Evolutionary conservation across 2,329 filamentous ascomycete species (phyloP), one percentile per base, ranked within the genome.

Genomic region (Catunica adiposa): DNA sequence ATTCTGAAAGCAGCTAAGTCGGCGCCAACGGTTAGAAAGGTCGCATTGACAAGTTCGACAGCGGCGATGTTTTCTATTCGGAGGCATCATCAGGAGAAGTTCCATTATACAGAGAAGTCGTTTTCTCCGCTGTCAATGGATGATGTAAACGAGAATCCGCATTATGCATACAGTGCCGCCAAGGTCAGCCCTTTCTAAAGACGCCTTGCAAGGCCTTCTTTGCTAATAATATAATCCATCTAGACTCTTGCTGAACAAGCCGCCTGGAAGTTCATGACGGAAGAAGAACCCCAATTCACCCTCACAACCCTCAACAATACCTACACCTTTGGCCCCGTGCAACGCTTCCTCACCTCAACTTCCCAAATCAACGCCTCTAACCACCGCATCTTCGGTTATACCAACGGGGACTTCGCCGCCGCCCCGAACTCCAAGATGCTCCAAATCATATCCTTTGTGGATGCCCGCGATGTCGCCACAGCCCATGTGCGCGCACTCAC

Each of bases 231-330:
- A 20, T 23, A 20, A 5, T 34, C 29, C 29, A 44, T n/a, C 20
- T n/a, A 58, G 57, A 77, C 75, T 1, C 82, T 87, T 59, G 81
- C 80, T 0, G 82, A 86, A 63, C 76, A 73, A 58, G 78, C 81
- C 1, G 79, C 80, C 1, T 86, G 82, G 83, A 71, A 77, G 1
- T 66, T 61, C 58, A 54, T 63, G 29, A 38, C 55, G 1, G 52
- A 52, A 22, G 59, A 63, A 15, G 51, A 61, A 26, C 73, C 29
- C 70, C 78, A 62, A 69, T 86, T 85, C 62, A 74, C 77, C 44
- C 64, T 86, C 29, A 70, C 74, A 9, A 79, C 77, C 4, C 77
- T 85, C 61, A 79, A 78, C 62, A 77, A 78, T 53, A 80, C 81
- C 0, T 70, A 78, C 56, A 78, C 81, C 0, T 75, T 83, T 42